Evolutionary conservation across 352 stramenopile genomes (phyloP), one percentile per base, ranked within the genome.

Genomic region (Phytophthora syringae): DNA sequence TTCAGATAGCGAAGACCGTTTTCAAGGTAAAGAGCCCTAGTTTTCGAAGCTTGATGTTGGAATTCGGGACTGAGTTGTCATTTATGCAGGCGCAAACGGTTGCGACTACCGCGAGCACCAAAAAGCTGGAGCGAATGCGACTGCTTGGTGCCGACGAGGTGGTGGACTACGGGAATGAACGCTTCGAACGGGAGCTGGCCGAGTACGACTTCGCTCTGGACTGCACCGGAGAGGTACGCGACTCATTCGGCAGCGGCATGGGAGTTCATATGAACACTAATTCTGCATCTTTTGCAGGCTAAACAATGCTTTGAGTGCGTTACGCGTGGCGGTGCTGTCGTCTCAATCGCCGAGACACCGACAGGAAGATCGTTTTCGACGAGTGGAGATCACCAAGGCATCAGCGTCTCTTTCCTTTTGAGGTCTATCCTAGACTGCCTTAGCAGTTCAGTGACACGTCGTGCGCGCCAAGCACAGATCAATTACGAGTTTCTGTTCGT

Each of bases 131-230:
- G 39, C 76, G 71, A 20, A 77, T 93, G 70, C 84, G 86, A 36
- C 36, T 76, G 25, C 80, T 94, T 42, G 84, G 86, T 4, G 83
- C 83, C 3, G 82, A 92, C 49, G 74, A 89, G 32, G 82, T 93
- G 6, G 68, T 94, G 2, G 82, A 94, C 64, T 93, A 92, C 64
- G 72, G 50, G 21, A 77, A 82, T 27, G 72, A 92, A 16, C 70
- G 60, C 1, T 94, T 92, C 53, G 86, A 94, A 39, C 72, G 67
- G 15, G 79, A 90, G 24, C 58, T 92, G 18, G 72, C 71, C 32
- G 86, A 92, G 50, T 92, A 88, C 58, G 86, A 94, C 60, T 90
- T 90, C 52, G 82, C 84, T 25, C 49, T 94, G 22, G 86, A 94
- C 56, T 91, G 80, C 70, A 93, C 86, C 1, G 79, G 65, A 48